Conservation (phyloP, 2,329 filamentous ascomycete species). For the Diaporthe sp. region DNA sequence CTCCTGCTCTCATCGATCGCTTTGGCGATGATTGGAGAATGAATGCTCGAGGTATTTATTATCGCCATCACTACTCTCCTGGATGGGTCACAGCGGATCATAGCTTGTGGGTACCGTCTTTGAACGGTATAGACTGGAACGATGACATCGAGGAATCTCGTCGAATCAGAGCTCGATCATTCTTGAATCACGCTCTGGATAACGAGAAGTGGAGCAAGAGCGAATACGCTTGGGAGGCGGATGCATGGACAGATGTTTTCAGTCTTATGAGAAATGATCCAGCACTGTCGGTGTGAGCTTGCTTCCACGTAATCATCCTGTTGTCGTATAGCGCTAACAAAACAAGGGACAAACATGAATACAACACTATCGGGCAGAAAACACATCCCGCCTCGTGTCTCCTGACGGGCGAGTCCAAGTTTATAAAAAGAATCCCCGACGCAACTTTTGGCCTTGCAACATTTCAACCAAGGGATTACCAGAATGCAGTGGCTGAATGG, state of each 20-base stretch:
- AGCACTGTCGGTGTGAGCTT: background rate
- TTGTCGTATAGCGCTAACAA: background rate
- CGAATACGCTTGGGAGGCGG: background rate
- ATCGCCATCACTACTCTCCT: background rate
- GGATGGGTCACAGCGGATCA: conserved; percentile 1
- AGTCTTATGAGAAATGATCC: background rate
- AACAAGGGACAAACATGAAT: background rate
- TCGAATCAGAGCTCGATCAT: background rate
- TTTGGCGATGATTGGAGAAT: background rate
- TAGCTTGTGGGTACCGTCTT: background rate
- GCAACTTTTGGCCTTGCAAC: background rate
- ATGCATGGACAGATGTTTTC: background rate
- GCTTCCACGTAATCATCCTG: background rate
- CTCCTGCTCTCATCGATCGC: background rate
- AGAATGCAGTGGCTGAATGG: background rate
- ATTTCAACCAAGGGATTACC: background rate
- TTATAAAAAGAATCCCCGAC: background rate
- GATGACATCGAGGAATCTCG: background rate
- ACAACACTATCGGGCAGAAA: background rate
- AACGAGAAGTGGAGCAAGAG: background rate
- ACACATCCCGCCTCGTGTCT: background rate
- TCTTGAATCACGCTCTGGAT: background rate
- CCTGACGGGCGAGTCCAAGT: background rate
- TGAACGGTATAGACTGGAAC: background rate
- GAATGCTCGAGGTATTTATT: background rate